Evolutionary conservation across 768 basidiomycete species (phyloP).

Genomic region (Amanita fuliginea): DNA sequence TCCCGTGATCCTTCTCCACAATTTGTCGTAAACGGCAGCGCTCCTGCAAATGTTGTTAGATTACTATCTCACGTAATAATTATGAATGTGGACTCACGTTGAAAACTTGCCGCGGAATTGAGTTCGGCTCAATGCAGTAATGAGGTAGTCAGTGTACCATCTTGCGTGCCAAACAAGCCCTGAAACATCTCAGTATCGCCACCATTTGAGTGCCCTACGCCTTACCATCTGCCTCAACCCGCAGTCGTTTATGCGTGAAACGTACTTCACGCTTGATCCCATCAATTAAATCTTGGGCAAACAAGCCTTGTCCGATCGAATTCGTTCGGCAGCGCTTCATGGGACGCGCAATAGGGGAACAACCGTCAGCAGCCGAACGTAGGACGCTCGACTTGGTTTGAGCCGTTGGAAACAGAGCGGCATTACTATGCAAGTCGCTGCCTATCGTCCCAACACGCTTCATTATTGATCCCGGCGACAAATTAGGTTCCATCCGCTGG

Average conservation of each 20-base stretch:
- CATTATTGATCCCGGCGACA: slow-evolving; percentile 5
- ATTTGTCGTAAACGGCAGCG: neutral
- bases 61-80: neutral
- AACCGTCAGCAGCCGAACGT: neutral
- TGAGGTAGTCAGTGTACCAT: slow-evolving; percentile 7
- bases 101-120: slow-evolving; percentile 2
- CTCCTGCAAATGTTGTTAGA: neutral
- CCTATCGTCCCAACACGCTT: slow-evolving; percentile 5
- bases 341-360: slow-evolving; percentile 4
- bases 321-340: slow-evolving; percentile 3
- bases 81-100: neutral
- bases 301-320: neutral
- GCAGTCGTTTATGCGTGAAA: neutral
- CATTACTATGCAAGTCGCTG: neutral
- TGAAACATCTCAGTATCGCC: neutral
- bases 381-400: neutral
- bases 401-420: neutral
- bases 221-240: slow-evolving; percentile 3
- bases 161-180: neutral
- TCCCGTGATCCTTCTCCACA: slow-evolving; percentile 1
- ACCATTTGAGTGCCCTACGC: neutral
- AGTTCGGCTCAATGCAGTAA: slow-evolving; percentile 2
- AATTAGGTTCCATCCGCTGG: slow-evolving; percentile 5
- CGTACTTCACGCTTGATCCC: neutral
- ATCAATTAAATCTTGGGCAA: slow-evolving; percentile 3